Evolutionary conservation across 371 early-diverging fungal species (phyloP).

Genomic region (Mortierella sp.): DNA sequence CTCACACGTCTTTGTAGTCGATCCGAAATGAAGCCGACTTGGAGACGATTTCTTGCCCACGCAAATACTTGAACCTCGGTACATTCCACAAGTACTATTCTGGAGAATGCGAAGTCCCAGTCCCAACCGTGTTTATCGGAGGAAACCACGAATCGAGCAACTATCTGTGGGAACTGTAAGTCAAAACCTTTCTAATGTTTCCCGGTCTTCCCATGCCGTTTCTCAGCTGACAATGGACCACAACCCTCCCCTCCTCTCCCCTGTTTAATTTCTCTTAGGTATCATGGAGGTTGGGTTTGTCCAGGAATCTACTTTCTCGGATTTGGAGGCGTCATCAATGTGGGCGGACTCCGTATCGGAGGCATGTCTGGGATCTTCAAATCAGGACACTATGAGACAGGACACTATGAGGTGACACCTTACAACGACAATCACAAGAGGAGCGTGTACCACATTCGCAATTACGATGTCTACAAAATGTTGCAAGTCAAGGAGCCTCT

Average conservation of each 20-base stretch:
- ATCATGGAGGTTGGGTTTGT: conserved; percentile 97
- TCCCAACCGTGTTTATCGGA: conserved; percentile 94
- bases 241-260: too few relatives aligned
- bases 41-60: conserved; percentile 81
- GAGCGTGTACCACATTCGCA: conserved; percentile 87
- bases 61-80: conserved; percentile 84
- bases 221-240: too few relatives aligned
- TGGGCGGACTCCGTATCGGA: conserved; percentile 90
- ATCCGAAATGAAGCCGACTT: conserved; percentile 89
- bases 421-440: conserved; percentile 67
- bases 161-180: conserved; percentile 92
- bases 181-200: background rate
- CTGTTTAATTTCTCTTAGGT: conserved; percentile 55
- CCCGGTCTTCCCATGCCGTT: background rate
- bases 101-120: conserved; percentile 82
- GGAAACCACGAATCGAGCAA: conserved; percentile 98
- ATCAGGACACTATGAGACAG: conserved; percentile 73
- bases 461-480: conserved; percentile 83
- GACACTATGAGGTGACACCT: conserved; percentile 85
- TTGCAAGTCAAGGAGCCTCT: conserved; percentile 72
- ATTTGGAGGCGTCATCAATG: conserved; percentile 80
- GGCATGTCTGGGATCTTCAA: conserved; percentile 96
- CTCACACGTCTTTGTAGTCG: conserved; percentile 58
- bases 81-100: conserved; percentile 93
- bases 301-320: conserved; percentile 96